phyloP scores from a whole-genome alignment of 1,139 yeast species.

The Magnusiomyces clavatus region DNA sequence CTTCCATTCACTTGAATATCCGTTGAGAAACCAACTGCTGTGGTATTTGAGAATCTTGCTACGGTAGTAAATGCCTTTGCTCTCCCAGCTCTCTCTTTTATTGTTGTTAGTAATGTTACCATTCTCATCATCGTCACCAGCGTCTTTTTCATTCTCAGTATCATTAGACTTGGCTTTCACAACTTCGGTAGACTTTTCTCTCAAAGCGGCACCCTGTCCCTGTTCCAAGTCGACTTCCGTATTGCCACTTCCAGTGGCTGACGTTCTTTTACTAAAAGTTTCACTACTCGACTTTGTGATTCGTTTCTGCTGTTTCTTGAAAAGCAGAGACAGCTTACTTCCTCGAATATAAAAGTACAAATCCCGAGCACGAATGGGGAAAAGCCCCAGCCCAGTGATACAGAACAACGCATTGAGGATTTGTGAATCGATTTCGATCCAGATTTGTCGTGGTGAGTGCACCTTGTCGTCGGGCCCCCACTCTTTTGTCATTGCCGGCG shows the following conservation, averaged over 20 bases:
- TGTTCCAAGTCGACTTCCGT: too few species aligned
- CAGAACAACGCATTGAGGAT: slow-evolving; percentile 20
- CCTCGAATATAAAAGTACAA: slow-evolving; percentile 17
- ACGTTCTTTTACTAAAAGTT: slow-evolving; percentile 6
- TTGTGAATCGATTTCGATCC: slow-evolving; percentile 23
- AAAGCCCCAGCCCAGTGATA: slow-evolving; percentile 20
- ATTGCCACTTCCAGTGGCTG: too few species aligned
- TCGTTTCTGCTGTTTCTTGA: slow-evolving; percentile 1
- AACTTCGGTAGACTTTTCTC: too few species aligned
- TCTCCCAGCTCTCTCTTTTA: neutral
- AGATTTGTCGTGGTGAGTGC: slow-evolving; percentile 18
- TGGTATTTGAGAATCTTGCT: slow-evolving; percentile 10
- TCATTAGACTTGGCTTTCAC: too few species aligned
- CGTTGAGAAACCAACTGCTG: slow-evolving; percentile 19
- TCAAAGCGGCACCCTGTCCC: too few species aligned
- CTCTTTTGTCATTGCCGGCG: slow-evolving; percentile 20
- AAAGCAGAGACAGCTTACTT: neutral
- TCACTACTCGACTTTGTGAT: slow-evolving; percentile 1
- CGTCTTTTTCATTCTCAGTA: too few species aligned
- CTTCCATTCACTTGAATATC: slow-evolving; percentile 14
- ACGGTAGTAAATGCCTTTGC: slow-evolving; percentile 1
- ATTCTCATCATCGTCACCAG: too few species aligned
- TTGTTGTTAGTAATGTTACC: too few species aligned
- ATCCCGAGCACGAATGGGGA: slow-evolving; percentile 19
- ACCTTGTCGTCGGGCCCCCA: slow-evolving; percentile 19